phyloP scores from a whole-genome alignment of 2,329 filamentous ascomycete genomes.

The Dactylellina parvicollis region DNA sequence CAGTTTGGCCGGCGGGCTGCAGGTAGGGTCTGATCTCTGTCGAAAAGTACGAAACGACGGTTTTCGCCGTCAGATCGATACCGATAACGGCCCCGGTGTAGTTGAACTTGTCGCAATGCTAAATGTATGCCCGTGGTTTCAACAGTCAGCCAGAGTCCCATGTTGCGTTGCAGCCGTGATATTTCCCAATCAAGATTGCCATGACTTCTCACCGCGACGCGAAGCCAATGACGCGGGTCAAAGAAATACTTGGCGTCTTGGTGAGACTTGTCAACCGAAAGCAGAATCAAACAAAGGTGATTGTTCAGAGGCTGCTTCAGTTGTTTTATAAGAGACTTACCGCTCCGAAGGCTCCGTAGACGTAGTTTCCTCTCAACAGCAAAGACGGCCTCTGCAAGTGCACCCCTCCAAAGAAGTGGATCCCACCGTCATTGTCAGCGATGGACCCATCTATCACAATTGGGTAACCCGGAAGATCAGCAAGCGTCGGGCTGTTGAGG shows the following conservation, averaged over 20 bases:
- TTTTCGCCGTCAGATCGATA: slow-evolving; percentile 63
- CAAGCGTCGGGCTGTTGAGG: slow-evolving; percentile 60
- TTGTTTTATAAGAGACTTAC: slow-evolving; percentile 7
- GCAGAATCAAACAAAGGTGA: too few species aligned
- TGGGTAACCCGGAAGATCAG: slow-evolving; percentile 62
- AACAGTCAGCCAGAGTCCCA: neutral
- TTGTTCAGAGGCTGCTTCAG: neutral
- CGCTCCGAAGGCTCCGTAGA: slow-evolving; percentile 63
- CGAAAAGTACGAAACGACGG: slow-evolving; percentile 61
- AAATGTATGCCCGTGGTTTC: neutral
- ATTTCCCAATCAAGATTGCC: too few species aligned
- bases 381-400: slow-evolving; percentile 66
- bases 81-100: slow-evolving; percentile 63
- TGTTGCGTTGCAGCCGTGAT: neutral
- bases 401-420: slow-evolving; percentile 67
- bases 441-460: slow-evolving; percentile 64
- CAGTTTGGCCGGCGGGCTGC: slow-evolving; percentile 58
- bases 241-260: too few species aligned
- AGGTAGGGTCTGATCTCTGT: slow-evolving; percentile 63
- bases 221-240: too few species aligned
- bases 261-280: too few species aligned
- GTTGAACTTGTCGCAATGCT: slow-evolving; percentile 69
- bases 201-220: too few species aligned
- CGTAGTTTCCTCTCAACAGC: slow-evolving; percentile 11
- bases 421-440: slow-evolving; percentile 64